Conservation (phyloP, 768 basidiomycete genomes). For the Tulasnella sp. region DNA sequence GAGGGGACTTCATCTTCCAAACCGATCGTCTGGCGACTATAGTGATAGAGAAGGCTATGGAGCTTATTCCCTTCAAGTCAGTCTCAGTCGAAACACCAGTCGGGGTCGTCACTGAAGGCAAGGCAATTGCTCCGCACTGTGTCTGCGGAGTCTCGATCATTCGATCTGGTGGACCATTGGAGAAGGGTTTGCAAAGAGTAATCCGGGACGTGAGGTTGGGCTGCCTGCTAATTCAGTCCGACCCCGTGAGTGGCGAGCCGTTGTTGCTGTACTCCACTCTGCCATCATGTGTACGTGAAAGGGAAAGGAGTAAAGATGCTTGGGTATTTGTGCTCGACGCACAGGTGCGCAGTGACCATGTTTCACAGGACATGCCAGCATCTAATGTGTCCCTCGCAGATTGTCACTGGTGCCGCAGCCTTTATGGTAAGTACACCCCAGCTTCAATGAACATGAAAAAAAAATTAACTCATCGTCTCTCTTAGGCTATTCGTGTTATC, state of each 20-base stretch:
- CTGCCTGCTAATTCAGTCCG: constrained; percentile 84
- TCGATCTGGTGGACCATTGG: constrained; percentile 85
- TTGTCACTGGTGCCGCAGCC: constrained; percentile 85
- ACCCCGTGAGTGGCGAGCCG: constrained; percentile 77
- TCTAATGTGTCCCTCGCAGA: constrained; percentile 37
- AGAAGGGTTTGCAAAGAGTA: constrained; percentile 83
- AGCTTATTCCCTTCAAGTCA: constrained; percentile 62
- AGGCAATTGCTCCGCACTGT: constrained; percentile 53
- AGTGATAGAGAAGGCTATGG: constrained; percentile 76
- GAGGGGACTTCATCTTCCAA: constrained; percentile 91
- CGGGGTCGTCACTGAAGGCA: constrained; percentile 48
- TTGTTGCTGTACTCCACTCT: constrained; percentile 74
- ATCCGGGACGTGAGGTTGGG: constrained; percentile 81
- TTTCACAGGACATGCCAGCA: background rate
- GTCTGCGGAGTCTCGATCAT: constrained; percentile 86
- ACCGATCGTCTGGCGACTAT: constrained; percentile 78
- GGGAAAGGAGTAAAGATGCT: constrained; percentile 54
- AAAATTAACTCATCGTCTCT: background rate
- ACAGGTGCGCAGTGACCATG: constrained; percentile 44
- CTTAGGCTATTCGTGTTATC: constrained; percentile 67
- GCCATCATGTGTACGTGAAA: constrained; percentile 60
- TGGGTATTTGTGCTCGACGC: constrained; percentile 88
- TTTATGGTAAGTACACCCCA: constrained; percentile 51
- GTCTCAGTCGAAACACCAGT: constrained; percentile 63
- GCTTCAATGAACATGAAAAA: background rate